Conservation (phyloP, 164 flowering plant species). For the Taxillus chinensis region DNA sequence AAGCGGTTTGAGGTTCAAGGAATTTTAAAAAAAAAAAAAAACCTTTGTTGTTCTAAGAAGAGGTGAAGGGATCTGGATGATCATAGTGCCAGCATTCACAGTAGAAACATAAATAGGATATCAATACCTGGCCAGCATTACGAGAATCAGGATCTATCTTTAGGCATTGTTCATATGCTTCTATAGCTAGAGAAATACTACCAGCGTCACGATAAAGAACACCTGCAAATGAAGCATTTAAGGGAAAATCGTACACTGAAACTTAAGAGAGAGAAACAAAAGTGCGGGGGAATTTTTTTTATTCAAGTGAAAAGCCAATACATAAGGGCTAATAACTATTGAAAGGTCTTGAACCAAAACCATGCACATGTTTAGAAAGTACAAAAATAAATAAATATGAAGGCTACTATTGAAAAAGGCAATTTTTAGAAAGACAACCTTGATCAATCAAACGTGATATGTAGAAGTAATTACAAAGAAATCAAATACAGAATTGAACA, state of each 20-base stretch:
- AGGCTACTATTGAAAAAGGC: neutral
- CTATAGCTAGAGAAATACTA: conserved; percentile 68
- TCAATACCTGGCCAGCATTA: conserved; percentile 94
- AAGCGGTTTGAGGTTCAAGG: no score
- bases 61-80: no score
- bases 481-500: no score
- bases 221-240: conserved; percentile 33
- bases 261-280: neutral
- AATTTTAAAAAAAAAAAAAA: no score
- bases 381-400: no score
- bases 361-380: neutral
- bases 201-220: conserved; percentile 99
- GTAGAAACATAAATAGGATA: neutral
- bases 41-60: no score
- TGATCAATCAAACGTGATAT: neutral
- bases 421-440: neutral
- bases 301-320: neutral
- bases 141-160: conserved; percentile 98
- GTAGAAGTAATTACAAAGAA: neutral
- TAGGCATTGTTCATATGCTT: conserved; percentile 95
- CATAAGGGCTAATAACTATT: neutral
- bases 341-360: neutral
- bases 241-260: neutral
- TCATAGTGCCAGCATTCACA: no score
- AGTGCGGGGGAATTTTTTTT: neutral